These are phyloP conservation scores for Fusarium papillatum DNA, from an alignment of 2,329 filamentous ascomycete species.

Conservation along the genomic window DNA sequence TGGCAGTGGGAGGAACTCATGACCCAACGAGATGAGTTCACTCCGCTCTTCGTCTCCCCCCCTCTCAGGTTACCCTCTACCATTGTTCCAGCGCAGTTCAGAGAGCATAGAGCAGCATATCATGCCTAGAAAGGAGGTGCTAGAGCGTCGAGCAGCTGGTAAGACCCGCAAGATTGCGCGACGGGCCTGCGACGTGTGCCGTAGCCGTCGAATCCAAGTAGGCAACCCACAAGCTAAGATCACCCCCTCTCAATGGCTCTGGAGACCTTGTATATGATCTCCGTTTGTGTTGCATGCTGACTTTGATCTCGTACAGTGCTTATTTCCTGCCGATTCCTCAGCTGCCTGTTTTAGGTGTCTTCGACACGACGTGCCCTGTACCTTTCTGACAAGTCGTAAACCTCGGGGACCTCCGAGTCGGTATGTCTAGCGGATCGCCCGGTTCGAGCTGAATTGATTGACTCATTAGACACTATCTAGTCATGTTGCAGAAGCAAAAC, in stretches of 20 bases:
- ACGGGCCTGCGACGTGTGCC: neutral
- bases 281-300: neutral
- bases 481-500: neutral
- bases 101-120: neutral
- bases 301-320: neutral
- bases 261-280: neutral
- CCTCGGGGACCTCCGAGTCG: neutral
- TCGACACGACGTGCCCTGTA: neutral
- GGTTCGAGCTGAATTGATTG: neutral
- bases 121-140: neutral
- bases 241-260: neutral
- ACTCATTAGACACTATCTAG: neutral
- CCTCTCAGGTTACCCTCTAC: neutral
- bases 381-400: neutral
- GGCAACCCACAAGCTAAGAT: neutral
- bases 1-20: neutral
- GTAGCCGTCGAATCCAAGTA: neutral
- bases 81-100: neutral
- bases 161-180: neutral
- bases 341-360: neutral
- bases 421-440: neutral
- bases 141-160: neutral
- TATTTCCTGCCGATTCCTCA: neutral
- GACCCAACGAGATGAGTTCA: neutral
- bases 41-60: neutral